Conservation (phyloP, 495 filamentous ascomycete species). For the Neurospora sp. region DNA sequence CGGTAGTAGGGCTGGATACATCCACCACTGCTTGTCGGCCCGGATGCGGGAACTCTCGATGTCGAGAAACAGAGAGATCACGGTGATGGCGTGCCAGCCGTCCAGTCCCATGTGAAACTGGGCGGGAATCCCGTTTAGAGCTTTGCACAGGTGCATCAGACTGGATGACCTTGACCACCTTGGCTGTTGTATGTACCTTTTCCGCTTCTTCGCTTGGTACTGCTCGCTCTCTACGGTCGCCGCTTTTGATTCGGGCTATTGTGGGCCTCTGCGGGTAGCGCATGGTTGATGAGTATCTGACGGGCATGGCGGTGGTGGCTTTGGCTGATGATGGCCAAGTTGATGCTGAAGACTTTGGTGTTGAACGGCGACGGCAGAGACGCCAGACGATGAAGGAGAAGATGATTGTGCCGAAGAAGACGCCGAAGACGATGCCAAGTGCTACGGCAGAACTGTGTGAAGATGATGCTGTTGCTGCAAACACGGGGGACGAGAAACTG, state of each 20-base stretch:
- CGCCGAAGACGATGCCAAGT: neutral
- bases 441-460: neutral
- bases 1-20: neutral
- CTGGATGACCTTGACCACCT: neutral
- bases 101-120: neutral
- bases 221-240: neutral
- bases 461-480: neutral
- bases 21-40: neutral
- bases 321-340: neutral
- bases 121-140: neutral
- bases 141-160: neutral
- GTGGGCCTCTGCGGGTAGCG: neutral
- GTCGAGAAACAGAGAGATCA: neutral
- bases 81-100: neutral
- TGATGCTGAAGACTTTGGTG: neutral
- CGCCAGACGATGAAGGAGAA: neutral
- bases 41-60: neutral
- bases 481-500: neutral
- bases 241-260: neutral
- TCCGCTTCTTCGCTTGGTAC: neutral
- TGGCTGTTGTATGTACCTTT: neutral
- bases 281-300: neutral
- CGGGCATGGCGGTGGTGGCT: neutral
- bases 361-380: neutral
- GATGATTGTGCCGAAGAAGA: neutral